Evolutionary conservation across 441 rosid species (phyloP).

Genomic region (Brassica balearica): DNA sequence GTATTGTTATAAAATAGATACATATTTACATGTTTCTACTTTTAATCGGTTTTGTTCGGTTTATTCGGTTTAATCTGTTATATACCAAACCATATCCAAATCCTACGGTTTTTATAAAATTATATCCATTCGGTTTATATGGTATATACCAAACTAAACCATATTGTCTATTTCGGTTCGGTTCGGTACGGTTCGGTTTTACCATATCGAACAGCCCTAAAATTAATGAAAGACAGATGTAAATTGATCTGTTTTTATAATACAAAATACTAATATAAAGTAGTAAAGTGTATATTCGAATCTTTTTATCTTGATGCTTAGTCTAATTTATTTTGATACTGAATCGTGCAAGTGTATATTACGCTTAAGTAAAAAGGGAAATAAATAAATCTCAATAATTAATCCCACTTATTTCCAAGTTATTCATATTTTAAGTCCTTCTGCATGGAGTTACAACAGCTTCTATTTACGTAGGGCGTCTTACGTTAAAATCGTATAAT

Average conservation of each 20-base stretch:
- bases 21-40: too few species aligned
- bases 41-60: too few species aligned
- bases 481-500: neutral
- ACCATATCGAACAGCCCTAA: too few species aligned
- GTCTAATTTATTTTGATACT: conserved; percentile 11
- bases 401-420: neutral
- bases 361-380: neutral
- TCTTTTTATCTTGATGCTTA: conserved; percentile 16
- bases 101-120: too few species aligned
- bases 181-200: too few species aligned
- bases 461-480: neutral
- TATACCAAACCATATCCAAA: too few species aligned
- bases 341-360: neutral
- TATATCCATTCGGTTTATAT: too few species aligned
- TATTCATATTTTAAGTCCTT: neutral
- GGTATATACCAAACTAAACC: too few species aligned
- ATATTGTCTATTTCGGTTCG: too few species aligned
- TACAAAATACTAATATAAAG: neutral
- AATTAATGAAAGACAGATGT: too few species aligned
- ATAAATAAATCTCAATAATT: neutral
- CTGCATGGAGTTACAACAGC: neutral
- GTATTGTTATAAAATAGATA: too few species aligned
- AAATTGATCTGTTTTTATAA: neutral
- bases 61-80: too few species aligned
- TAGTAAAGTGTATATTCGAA: conserved; percentile 22